phyloP scores from a whole-genome alignment of 371 early-diverging fungal genomes.

The Circinella umbellata region DNA sequence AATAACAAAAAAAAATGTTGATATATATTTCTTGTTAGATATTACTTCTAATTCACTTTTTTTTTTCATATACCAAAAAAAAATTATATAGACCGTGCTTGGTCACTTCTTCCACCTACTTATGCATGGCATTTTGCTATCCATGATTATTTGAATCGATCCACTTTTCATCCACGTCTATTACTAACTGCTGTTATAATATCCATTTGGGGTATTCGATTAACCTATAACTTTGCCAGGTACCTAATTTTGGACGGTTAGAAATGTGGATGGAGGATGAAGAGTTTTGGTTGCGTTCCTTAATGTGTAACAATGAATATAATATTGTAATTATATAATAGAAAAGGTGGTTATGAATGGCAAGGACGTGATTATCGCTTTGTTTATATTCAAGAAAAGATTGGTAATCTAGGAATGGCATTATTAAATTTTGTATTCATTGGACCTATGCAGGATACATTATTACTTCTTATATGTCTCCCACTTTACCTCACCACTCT shows the following conservation, averaged over 20 bases:
- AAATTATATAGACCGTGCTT: slow-evolving; percentile 67
- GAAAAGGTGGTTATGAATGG: slow-evolving; percentile 81
- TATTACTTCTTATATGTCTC: slow-evolving; percentile 65
- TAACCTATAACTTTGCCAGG: slow-evolving; percentile 81
- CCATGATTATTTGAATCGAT: slow-evolving; percentile 43
- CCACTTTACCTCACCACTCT: slow-evolving; percentile 65
- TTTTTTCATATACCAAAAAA: no score
- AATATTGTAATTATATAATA: slow-evolving; percentile 18
- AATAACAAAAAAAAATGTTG: slow-evolving; percentile 1
- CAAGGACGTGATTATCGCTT: slow-evolving; percentile 82
- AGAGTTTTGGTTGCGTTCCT: no score
- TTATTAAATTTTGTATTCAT: slow-evolving; percentile 80
- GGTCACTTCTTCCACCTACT: slow-evolving; percentile 73
- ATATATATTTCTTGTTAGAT: no score
- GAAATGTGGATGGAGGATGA: no score
- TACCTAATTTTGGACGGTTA: slow-evolving; percentile 12
- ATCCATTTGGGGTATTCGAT: slow-evolving; percentile 77
- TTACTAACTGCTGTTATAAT: slow-evolving; percentile 56
- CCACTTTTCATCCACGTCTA: slow-evolving; percentile 49
- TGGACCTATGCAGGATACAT: slow-evolving; percentile 69
- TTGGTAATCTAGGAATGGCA: slow-evolving; percentile 63
- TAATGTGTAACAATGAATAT: background rate
- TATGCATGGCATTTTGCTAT: slow-evolving; percentile 64
- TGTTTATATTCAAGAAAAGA: slow-evolving; percentile 50
- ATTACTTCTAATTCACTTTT: no score